Base-by-base conservation (phyloP, 495 filamentous ascomycete genomes). In the Patellaria atrata region DNA sequence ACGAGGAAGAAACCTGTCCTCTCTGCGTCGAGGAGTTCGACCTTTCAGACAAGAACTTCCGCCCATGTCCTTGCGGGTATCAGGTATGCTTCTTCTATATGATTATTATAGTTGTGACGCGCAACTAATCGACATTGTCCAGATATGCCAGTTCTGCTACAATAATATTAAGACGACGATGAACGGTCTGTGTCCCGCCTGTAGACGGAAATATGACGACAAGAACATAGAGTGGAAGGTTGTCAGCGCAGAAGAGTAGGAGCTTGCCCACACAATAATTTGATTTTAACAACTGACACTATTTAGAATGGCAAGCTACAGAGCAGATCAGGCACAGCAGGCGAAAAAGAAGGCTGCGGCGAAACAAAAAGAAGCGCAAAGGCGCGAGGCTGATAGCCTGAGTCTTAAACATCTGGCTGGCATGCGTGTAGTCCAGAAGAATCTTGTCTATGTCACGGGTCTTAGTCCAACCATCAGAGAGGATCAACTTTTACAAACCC, bases 61-160 rank as follows among this genome's bases (percentile, higher is more conserved):
- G 74, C 47, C 91, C 91, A 40, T 99, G 91, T 63, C 91, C 87
- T 17, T 99, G 89, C 55, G 91, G 91, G 23, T 99, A 96, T 51
- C 85, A 94, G 68, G 89, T 96, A 73, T 29, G 68, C 50, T 28
- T 13, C 26, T 22, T 27, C 43, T 13, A 33, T 34, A 30, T 41
- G 12, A 11, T 27, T 16, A 13, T 12, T 12, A 3, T 11, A 14
- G 2, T 9, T 14, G 13, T 22, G 22, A 14, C 22, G 27, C 33
- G 30, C 23, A 15, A 23, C 47, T 47, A 40, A 47, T 35, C 9
- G 9, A 18, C 1, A 7, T 28, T 16, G 19, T 52, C 5, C 33
- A 97, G 87, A 82, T 99, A 51, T 99, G 91, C 57, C 91, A 94
- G 64, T 99, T 99, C 61, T 99, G 91, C 59, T 96, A 79, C 64